Percentiles rank a stretch among this genome's conserved stretches.
These are phyloP conservation scores for Rhododendron ovatum DNA, from an alignment of 148 eudicot genomes.

Conservation along the genomic window DNA sequence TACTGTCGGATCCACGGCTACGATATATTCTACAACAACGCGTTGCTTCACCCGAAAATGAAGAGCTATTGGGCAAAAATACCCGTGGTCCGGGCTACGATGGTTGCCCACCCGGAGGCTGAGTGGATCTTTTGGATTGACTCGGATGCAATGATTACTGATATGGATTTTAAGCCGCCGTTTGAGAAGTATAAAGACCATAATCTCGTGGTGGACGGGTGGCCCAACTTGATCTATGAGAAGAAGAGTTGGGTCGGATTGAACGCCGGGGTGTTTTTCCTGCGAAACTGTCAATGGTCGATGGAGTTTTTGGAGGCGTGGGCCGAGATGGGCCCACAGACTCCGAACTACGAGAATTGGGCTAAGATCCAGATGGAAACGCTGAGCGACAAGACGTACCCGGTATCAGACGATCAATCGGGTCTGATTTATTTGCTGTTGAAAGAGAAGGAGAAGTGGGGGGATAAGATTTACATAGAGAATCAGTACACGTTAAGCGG, in stretches of 20 bases:
- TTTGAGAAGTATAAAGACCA: conserved; percentile 35
- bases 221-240: conserved; percentile 37
- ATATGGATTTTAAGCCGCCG: conserved; percentile 63
- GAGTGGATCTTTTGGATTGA: conserved; percentile 92
- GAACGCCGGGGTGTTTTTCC: background rate
- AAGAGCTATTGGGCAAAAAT: conserved; percentile 57
- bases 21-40: conserved; percentile 36
- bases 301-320: conserved; percentile 56
- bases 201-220: conserved; percentile 56
- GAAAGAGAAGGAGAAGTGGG: conserved; percentile 52
- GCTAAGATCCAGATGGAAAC: conserved; percentile 29
- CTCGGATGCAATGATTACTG: conserved; percentile 68
- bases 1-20: conserved; percentile 38
- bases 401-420: conserved; percentile 68
- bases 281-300: conserved; percentile 57
- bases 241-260: conserved; percentile 55
- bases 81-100: conserved; percentile 59
- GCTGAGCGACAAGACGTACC: conserved; percentile 44
- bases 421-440: conserved; percentile 52
- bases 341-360: conserved; percentile 58
- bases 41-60: conserved; percentile 43
- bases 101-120: conserved; percentile 78
- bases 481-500: conserved; percentile 42
- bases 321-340: conserved; percentile 63
- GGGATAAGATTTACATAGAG: conserved; percentile 44